phyloP scores from a whole-genome alignment of 2,329 filamentous ascomycete genomes.

The Paracorniculantispora psalliotae region DNA sequence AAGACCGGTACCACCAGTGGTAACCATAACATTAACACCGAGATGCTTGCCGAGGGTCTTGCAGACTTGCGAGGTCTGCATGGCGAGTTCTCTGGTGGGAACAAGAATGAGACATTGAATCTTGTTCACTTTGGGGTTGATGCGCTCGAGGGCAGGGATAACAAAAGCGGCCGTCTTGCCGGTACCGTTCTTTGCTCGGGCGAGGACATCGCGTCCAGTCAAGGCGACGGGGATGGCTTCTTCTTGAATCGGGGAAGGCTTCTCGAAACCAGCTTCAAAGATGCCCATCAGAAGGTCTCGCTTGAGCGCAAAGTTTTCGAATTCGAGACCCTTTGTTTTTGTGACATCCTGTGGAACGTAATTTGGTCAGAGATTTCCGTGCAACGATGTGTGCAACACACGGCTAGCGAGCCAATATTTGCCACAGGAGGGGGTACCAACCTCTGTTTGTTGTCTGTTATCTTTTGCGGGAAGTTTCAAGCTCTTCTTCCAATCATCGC shows the following conservation, averaged over 20 bases:
- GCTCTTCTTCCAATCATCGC: constrained; percentile 67
- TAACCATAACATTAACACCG: constrained; percentile 98
- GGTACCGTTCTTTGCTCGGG: constrained; percentile 95
- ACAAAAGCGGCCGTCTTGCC: constrained; percentile 98
- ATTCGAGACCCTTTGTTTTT: constrained; percentile 94
- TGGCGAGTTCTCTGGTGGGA: constrained; percentile 90
- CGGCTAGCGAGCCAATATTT: background rate
- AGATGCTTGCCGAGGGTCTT: constrained; percentile 97
- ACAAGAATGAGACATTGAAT: constrained; percentile 96
- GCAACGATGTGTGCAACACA: background rate
- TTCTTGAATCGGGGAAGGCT: constrained; percentile 98
- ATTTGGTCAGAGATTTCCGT: background rate
- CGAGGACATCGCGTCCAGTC: constrained; percentile 90
- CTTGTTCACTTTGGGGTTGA: constrained; percentile 95
- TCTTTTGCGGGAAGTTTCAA: constrained; percentile 71
- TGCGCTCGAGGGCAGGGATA: constrained; percentile 89
- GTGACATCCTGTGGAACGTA: constrained; percentile 78
- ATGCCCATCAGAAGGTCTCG: constrained; percentile 97
- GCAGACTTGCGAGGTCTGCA: constrained; percentile 98
- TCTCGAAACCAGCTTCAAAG: constrained; percentile 98
- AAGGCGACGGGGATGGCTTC: constrained; percentile 96
- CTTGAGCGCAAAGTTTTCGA: constrained; percentile 95
- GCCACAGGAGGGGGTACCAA: constrained; percentile 26
- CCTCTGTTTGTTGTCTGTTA: constrained; percentile 75
- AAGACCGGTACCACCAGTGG: constrained; percentile 89